A percentile compares a stretch with the other conserved stretches of the same genome.
Evolutionary conservation across 2,329 filamentous ascomycete genomes (phyloP).

Genomic region (Ophiostoma piceae): DNA sequence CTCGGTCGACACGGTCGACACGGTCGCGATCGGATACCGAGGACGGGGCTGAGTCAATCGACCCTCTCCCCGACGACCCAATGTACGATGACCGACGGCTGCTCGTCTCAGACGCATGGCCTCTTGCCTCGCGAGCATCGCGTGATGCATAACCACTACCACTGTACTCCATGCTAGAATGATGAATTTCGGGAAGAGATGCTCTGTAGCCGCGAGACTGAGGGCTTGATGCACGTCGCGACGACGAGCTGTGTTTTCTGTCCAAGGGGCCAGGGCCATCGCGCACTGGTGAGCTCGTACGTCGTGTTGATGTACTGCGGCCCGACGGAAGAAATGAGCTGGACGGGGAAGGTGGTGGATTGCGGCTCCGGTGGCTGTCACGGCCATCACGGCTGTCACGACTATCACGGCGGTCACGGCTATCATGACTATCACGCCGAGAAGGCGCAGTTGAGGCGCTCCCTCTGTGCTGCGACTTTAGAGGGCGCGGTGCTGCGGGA

Average conservation of each 20-base stretch:
- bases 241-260: background rate
- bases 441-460: background rate
- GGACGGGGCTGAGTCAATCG: background rate
- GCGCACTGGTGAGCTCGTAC: background rate
- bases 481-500: background rate
- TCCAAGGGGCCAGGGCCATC: background rate
- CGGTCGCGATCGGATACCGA: background rate
- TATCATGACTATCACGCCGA: background rate
- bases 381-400: background rate
- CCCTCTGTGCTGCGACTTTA: background rate
- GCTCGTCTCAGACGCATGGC: background rate
- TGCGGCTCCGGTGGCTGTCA: constrained; percentile 10
- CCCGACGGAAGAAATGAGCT: background rate
- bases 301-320: background rate
- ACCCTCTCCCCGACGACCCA: background rate
- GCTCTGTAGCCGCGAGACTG: background rate
- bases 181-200: background rate
- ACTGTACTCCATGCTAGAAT: background rate
- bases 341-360: background rate
- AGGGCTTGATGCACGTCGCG: background rate
- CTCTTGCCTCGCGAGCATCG: background rate
- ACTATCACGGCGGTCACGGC: background rate
- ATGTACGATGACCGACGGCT: background rate
- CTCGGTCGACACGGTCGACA: background rate
- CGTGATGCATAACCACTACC: background rate